Percentiles rank a stretch among this genome's conserved stretches.
phyloP scores from a whole-genome alignment of 2,329 filamentous ascomycete species.

The Nemania sp. region DNA sequence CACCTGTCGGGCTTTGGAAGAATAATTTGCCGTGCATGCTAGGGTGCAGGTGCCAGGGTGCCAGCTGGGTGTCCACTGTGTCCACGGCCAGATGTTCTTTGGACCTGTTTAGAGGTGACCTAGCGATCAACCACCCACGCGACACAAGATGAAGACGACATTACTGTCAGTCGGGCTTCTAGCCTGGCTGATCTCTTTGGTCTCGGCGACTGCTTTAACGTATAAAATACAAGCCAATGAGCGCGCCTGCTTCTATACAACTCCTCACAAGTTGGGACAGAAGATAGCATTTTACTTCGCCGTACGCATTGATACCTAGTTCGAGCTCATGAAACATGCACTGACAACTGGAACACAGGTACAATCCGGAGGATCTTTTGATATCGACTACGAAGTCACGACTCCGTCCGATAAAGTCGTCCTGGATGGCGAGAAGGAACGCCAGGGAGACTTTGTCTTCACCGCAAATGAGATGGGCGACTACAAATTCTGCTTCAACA shows the following conservation, averaged over 20 bases:
- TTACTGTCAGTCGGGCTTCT: conserved; percentile 68
- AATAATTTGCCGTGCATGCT: conserved; percentile 24
- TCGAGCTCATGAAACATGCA: conserved; percentile 8
- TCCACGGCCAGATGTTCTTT: conserved; percentile 34
- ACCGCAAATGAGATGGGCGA: conserved; percentile 86
- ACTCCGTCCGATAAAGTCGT: conserved; percentile 82
- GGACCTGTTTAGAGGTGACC: conserved; percentile 25
- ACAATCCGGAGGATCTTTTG: conserved; percentile 97
- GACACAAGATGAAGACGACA: conserved; percentile 65
- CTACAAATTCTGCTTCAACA: conserved; percentile 97
- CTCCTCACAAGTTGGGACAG: conserved; percentile 74
- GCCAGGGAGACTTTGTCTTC: conserved; percentile 97
- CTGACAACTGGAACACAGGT: conserved; percentile 59
- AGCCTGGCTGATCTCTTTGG: conserved; percentile 70
- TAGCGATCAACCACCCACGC: conserved; percentile 29
- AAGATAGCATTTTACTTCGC: conserved; percentile 99
- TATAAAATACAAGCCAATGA: conserved; percentile 91
- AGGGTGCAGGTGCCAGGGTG: conserved; percentile 16
- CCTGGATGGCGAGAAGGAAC: conserved; percentile 83
- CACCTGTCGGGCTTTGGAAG: conserved; percentile 12
- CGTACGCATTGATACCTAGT: conserved; percentile 58
- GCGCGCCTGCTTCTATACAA: conserved; percentile 91
- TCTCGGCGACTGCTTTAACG: conserved; percentile 86
- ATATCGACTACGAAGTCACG: conserved; percentile 88
- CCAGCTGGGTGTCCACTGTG: background rate